A percentile compares a stretch with the other conserved stretches of the same genome.
Evolutionary conservation across 805 yeast genomes (phyloP).

Genomic region (Barnettozyma californica): DNA sequence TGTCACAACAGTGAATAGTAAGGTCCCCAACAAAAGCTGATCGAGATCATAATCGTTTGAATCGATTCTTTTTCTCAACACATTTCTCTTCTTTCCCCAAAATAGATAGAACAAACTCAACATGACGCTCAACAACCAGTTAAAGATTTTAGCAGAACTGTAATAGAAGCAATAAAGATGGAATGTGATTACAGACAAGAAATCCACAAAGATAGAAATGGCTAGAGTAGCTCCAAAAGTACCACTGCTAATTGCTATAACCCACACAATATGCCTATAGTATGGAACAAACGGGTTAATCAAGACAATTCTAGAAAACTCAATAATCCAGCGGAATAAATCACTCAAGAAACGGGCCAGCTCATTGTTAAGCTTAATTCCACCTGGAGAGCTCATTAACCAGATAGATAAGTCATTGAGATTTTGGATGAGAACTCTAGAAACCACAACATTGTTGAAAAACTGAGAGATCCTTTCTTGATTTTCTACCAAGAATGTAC

Average conservation of each 20-base stretch:
- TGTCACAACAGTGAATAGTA: constrained; percentile 72
- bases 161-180: constrained; percentile 76
- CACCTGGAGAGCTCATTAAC: constrained; percentile 89
- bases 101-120: constrained; percentile 77
- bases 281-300: constrained; percentile 26
- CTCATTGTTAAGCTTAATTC: constrained; percentile 85
- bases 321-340: constrained; percentile 77
- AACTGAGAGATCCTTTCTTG: constrained; percentile 24
- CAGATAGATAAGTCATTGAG: constrained; percentile 50
- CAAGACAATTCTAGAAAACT: constrained; percentile 46
- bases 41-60: constrained; percentile 79
- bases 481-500: constrained; percentile 40
- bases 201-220: constrained; percentile 61
- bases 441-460: constrained; percentile 30
- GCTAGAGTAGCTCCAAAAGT: constrained; percentile 65
- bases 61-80: constrained; percentile 80
- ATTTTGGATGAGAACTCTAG: constrained; percentile 38
- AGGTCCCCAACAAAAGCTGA: constrained; percentile 82
- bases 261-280: constrained; percentile 29
- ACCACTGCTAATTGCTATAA: constrained; percentile 32
- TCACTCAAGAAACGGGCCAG: constrained; percentile 83
- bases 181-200: constrained; percentile 53
- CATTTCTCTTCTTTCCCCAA: constrained; percentile 84
- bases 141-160: constrained; percentile 73
- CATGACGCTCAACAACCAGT: constrained; percentile 64